Base-by-base conservation (phyloP, 768 basidiomycete genomes). In the Lactarius pseudohatsudake region DNA sequence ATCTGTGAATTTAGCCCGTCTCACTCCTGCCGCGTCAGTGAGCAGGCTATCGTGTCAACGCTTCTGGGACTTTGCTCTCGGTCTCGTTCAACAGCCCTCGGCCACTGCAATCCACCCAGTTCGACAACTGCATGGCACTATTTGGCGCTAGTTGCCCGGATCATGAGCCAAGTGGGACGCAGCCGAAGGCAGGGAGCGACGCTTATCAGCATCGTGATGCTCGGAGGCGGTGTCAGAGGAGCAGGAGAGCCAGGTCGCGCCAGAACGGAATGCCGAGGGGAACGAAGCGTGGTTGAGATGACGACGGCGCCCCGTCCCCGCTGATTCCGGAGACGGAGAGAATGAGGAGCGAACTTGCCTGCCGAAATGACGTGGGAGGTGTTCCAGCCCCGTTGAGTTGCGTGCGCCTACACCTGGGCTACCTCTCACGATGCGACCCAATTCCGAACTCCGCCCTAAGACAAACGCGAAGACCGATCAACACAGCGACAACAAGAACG, bases 91-190 rank as follows among this genome's bases (percentile, higher is more conserved):
- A 13, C 18, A 40, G 43, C 32, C 30, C 56, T 16, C 53, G 28
- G 6, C 28, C 40, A 11, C 41, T 32, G 15, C 45, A 36, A 45
- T 38, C 34, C 58, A 64, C 38, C 62, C 58, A 34, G 34, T 64
- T 71, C 3, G 62, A 64, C 55, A 71, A 62, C 28, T 69, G 69
- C 36, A 65, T 64, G 43, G 53, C 58, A 26, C 62, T 69, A 1
- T 66, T 69, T n/a, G 64, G 66, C 6, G 70, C 61, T 34, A 69
- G 50, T 41, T 34, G 69, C 15, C 68, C 70, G 11, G 68, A 64
- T 45, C 64, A 36, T 18, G 43, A 28, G 18, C 26, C 60, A 22
- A 59, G 56, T 3, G 57, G 60, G 28, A 63, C 58, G 2, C 59
- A 62, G 36, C 16, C 57, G 38, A 53, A 62, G 58, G 56, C 57